Conservation (phyloP, 2,329 filamentous ascomycete species). For the Epichloe festucae region DNA sequence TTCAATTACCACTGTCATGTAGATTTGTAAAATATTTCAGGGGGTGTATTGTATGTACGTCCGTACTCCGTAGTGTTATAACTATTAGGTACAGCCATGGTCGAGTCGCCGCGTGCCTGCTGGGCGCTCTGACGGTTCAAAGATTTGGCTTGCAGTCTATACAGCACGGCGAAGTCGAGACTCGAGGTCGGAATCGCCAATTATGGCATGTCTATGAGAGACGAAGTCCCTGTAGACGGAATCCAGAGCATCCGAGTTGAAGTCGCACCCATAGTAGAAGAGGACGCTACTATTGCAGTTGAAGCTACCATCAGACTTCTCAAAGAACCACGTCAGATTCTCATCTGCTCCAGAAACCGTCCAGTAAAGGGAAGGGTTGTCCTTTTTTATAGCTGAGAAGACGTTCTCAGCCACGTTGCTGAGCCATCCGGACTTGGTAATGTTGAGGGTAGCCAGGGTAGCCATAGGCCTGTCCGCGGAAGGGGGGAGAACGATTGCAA, state of each 20-base stretch:
- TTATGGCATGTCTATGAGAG: conserved; percentile 70
- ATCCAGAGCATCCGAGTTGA: conserved; percentile 52
- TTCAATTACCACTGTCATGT: too few species aligned
- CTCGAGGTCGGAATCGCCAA: conserved; percentile 80
- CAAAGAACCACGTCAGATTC: conserved; percentile 96
- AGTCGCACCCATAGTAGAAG: conserved; percentile 90
- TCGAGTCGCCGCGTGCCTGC: conserved; percentile 12
- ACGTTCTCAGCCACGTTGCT: conserved; percentile 93
- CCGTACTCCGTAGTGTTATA: too few species aligned
- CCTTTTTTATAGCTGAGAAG: conserved; percentile 85
- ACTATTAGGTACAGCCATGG: not conserved
- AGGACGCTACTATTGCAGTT: conserved; percentile 77
- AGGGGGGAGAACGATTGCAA: conserved; percentile 77
- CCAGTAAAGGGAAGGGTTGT: conserved; percentile 84
- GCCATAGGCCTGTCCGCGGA: conserved; percentile 53
- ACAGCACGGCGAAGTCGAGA: conserved; percentile 71
- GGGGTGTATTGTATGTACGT: too few species aligned
- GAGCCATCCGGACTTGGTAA: conserved; percentile 89
- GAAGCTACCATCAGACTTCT: conserved; percentile 88
- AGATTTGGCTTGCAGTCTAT: conserved; percentile 47
- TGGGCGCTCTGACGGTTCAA: conserved; percentile 14
- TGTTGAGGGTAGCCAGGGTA: conserved; percentile 79
- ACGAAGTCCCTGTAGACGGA: conserved; percentile 78
- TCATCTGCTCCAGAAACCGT: conserved; percentile 94
- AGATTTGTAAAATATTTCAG: too few species aligned